phyloP scores from a whole-genome alignment of 352 stramenopile genomes.

The Pythium sp. region DNA sequence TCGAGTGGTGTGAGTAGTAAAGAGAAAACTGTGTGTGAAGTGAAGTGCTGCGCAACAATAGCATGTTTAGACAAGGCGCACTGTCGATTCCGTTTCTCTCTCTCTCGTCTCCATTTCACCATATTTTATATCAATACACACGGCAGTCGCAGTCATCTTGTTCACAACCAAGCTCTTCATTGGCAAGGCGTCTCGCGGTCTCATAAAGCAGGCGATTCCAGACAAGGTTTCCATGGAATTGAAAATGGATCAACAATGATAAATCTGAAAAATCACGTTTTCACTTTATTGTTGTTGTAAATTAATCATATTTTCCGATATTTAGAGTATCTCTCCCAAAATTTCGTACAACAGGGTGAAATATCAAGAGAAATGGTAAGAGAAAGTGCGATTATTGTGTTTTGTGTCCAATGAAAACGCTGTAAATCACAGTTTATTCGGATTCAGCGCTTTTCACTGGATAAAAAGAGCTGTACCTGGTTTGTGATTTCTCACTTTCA shows the following conservation, averaged over 20 bases:
- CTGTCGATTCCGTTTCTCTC: neutral
- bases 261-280: neutral
- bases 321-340: too few species aligned
- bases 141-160: neutral
- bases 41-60: conserved; percentile 6
- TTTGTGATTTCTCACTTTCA: neutral
- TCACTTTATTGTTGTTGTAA: neutral
- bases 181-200: too few species aligned
- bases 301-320: neutral
- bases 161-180: neutral
- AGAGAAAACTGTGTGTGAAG: conserved; percentile 4
- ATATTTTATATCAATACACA: conserved; percentile 1
- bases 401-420: neutral
- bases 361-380: neutral
- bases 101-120: neutral
- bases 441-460: neutral
- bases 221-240: neutral
- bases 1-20: neutral
- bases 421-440: neutral
- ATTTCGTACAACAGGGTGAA: neutral
- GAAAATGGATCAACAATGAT: neutral
- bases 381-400: neutral
- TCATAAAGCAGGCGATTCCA: neutral
- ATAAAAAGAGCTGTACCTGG: neutral
- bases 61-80: conserved; percentile 9